Evolutionary conservation across 371 early-diverging fungal genomes (phyloP), one percentile per base, ranked within the genome.

Genomic region (Basidiobolus meristosporus): DNA sequence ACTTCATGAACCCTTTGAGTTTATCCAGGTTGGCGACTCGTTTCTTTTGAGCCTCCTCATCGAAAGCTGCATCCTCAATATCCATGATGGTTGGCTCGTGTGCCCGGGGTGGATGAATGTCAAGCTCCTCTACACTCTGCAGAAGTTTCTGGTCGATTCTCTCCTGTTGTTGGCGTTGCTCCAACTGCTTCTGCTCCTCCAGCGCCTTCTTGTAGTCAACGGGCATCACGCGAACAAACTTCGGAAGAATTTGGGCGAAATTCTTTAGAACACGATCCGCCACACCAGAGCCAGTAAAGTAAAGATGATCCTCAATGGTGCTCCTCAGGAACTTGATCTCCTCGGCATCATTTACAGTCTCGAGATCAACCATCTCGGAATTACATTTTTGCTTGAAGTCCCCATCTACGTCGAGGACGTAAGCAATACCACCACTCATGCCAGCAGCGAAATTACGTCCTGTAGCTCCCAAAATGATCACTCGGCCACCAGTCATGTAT

Each of bases 371-470:
- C 73, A 90, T 81, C 62, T 92, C 92, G 56, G 52, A 64, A 52
- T 95, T 95, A 64, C 82, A 80, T 42, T 69, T 68, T 35, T 45
- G 43, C 39, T 48, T 50, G 54, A 86, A 80, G 42, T 60, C 61
- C 29, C 57, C 64, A 9, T 67, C 59, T 11, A 42, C 34, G 47
- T 81, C 77, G 32, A 82, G 58, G 11, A 91, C 71, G 47, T 90
- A 91, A 12, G 92, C 88, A 44, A 89, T 74, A 50, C 92, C 92
- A 29, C 92, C 92, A 41, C 73, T 73, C 92, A 91, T 91, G 47
- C 92, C 80, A 1, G 81, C 90, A n/a, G 89, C 92, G 64, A 91
- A 89, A 66, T 91, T 91, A 48, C 85, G 74, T 7, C 92, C 92
- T 11, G 79, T 78, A 28, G 48, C 41, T 39, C 90, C 92, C 2